Percentiles rank a stretch among this genome's conserved stretches.
Evolutionary conservation across 352 stramenopile genomes (phyloP).

Genomic region (Albugo candida): DNA sequence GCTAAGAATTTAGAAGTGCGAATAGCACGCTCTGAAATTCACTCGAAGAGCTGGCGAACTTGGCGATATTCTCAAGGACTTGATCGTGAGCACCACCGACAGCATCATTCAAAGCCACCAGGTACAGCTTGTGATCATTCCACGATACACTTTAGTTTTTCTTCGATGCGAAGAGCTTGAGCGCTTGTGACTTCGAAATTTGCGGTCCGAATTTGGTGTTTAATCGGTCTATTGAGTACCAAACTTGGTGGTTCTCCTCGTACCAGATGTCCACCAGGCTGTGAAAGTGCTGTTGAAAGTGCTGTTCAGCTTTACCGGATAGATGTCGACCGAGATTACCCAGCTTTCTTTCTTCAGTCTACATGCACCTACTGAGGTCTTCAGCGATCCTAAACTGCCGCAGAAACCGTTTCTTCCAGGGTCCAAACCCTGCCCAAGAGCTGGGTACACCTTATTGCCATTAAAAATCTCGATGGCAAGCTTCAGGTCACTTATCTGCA

Average conservation of each 20-base stretch:
- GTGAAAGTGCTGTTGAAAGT: too few relatives aligned
- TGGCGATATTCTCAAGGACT: too few relatives aligned
- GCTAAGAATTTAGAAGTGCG: too few relatives aligned
- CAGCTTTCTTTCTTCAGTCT: slow-evolving; percentile 1
- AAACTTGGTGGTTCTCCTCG: neutral
- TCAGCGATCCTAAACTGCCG: neutral
- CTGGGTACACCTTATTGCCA: neutral
- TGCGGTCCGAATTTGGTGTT: neutral
- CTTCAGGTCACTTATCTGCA: neutral
- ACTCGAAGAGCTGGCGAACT: too few relatives aligned
- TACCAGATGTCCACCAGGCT: neutral
- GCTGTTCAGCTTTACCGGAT: neutral
- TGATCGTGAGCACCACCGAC: too few relatives aligned
- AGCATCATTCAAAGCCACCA: too few relatives aligned
- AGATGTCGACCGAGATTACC: neutral
- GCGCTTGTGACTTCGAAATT: neutral
- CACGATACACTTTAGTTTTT: neutral
- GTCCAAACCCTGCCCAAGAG: neutral
- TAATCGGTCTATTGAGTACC: neutral
- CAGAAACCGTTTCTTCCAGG: neutral
- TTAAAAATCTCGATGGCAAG: neutral
- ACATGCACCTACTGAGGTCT: neutral
- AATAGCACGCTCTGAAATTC: too few relatives aligned
- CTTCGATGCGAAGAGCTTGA: neutral
- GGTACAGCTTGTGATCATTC: neutral